Evolutionary conservation across 805 yeast genomes (phyloP).

Genomic region (Ogataea kodamae): DNA sequence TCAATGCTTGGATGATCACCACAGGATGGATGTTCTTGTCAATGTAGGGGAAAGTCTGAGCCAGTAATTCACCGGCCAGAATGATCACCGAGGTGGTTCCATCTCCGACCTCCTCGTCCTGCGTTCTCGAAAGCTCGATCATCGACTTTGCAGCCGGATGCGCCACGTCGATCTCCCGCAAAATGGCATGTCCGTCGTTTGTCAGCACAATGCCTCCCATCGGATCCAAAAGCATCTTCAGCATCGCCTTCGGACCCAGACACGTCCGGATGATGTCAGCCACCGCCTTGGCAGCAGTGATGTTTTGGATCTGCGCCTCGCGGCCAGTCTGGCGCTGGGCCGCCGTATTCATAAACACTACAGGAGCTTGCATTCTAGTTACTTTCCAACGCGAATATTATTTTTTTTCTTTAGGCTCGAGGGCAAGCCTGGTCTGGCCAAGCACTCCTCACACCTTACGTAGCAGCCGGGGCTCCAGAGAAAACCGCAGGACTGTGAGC

Average conservation of each 20-base stretch:
- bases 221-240: slow-evolving; percentile 96
- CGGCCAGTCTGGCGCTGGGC: slow-evolving; percentile 95
- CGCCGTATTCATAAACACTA: slow-evolving; percentile 78
- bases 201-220: slow-evolving; percentile 95
- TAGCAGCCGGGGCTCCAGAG: slow-evolving; percentile 7
- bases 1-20: slow-evolving; percentile 88
- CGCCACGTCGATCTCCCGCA: slow-evolving; percentile 94
- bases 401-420: slow-evolving; percentile 1
- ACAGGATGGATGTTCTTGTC: slow-evolving; percentile 98
- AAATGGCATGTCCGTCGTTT: slow-evolving; percentile 97
- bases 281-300: slow-evolving; percentile 99
- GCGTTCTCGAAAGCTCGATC: slow-evolving; percentile 95
- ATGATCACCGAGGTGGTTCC: slow-evolving; percentile 89
- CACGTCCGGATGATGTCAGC: slow-evolving; percentile 97
- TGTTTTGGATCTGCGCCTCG: slow-evolving; percentile 93
- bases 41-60: slow-evolving; percentile 90
- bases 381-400: slow-evolving; percentile 1
- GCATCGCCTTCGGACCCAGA: slow-evolving; percentile 98
- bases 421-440: slow-evolving; percentile 1
- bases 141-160: slow-evolving; percentile 99
- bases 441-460: slow-evolving; percentile 3
- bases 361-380: slow-evolving; percentile 79
- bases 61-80: slow-evolving; percentile 93
- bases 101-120: slow-evolving; percentile 98
- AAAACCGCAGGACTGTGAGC: slow-evolving; percentile 5